phyloP scores from a whole-genome alignment of 495 filamentous ascomycete genomes.

The Achaetomiella virescens region DNA sequence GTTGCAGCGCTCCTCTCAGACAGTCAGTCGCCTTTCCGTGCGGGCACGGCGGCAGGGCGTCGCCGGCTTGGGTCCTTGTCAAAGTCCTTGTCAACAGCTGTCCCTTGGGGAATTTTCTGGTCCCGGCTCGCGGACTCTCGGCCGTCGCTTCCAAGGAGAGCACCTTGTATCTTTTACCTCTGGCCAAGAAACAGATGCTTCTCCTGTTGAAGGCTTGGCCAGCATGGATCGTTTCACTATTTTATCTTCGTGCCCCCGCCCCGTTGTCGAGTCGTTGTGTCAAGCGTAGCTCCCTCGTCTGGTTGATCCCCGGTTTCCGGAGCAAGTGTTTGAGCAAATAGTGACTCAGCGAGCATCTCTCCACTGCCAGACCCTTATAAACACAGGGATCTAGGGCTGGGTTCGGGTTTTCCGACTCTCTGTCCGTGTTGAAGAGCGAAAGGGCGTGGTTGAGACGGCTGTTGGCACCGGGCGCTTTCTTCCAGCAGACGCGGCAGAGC shows the following conservation, averaged over 20 bases:
- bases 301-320: neutral
- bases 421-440: neutral
- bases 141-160: neutral
- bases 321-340: neutral
- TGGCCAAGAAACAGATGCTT: neutral
- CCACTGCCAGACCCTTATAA: slow-evolving; percentile 1
- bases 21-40: slow-evolving; percentile 1
- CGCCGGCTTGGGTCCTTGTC: neutral
- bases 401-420: neutral
- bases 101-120: neutral
- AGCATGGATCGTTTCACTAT: neutral
- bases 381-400: neutral
- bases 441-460: neutral
- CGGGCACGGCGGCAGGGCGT: neutral
- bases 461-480: neutral
- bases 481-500: neutral
- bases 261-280: neutral
- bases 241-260: neutral
- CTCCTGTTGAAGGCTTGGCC: neutral
- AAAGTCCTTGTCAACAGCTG: too few species aligned
- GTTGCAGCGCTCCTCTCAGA: neutral
- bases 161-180: neutral
- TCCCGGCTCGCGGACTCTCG: neutral
- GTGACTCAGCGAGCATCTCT: slow-evolving; percentile 6
- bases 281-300: neutral